These are phyloP conservation scores for Pleurotus citrinopileatus DNA, from an alignment of 768 basidiomycete species.

Conservation along the genomic window DNA sequence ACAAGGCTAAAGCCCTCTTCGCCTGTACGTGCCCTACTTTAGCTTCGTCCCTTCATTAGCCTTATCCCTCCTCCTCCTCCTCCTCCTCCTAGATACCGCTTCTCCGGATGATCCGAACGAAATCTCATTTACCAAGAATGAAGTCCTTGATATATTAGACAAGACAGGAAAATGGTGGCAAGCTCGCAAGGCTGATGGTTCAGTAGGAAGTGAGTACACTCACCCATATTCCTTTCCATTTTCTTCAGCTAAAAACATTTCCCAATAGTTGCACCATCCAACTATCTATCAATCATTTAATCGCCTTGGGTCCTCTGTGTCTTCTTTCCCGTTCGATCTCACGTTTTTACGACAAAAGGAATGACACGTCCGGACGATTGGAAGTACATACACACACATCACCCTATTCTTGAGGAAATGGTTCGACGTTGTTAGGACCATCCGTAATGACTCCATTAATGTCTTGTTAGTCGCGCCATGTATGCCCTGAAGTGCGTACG, in stretches of 20 bases:
- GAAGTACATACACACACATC: neutral
- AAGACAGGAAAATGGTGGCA: slow-evolving; percentile 19
- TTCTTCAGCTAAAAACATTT: slow-evolving; percentile 14
- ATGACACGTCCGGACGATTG: slow-evolving; percentile 1
- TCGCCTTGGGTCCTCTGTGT: slow-evolving; percentile 12
- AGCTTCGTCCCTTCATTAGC: slow-evolving; percentile 13
- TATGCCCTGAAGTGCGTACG: neutral
- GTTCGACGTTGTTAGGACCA: neutral
- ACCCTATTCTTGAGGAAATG: neutral
- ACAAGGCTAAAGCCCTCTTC: slow-evolving; percentile 89
- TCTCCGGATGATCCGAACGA: slow-evolving; percentile 95
- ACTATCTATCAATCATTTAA: slow-evolving; percentile 80
- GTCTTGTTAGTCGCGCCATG: neutral
- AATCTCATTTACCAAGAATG: slow-evolving; percentile 79
- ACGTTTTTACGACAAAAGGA: slow-evolving; percentile 14
- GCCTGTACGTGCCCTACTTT: slow-evolving; percentile 57
- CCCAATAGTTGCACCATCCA: slow-evolving; percentile 73
- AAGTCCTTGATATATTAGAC: slow-evolving; percentile 16
- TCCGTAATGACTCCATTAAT: slow-evolving; percentile 1
- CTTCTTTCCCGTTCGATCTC: slow-evolving; percentile 9
- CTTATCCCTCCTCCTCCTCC: slow-evolving; percentile 17
- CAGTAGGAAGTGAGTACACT: slow-evolving; percentile 65
- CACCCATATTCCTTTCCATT: neutral
- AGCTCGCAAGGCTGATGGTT: slow-evolving; percentile 12
- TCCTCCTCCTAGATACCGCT: slow-evolving; percentile 72